Conservation (phyloP, 305 asterid species). For the Fraxinus greggii region DNA sequence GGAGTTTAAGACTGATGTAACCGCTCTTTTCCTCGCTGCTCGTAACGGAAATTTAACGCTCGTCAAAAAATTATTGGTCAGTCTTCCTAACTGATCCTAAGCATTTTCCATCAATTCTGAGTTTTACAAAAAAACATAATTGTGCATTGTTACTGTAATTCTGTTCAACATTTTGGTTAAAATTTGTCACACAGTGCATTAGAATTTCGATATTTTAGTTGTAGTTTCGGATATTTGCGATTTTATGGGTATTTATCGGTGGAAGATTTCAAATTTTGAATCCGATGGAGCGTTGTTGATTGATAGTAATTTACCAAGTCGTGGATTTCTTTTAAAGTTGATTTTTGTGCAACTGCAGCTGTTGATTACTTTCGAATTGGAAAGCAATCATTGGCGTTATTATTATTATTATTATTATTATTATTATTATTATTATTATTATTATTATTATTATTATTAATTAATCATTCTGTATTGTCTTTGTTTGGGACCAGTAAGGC, state of each 20-base stretch:
- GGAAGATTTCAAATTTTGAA: neutral
- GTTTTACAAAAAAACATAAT: neutral
- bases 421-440: neutral
- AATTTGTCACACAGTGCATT: neutral
- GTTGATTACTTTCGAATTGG: slow-evolving; percentile 7
- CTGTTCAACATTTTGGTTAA: neutral
- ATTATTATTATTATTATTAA: slow-evolving; percentile 6
- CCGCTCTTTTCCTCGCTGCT: slow-evolving; percentile 70
- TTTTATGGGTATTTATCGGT: slow-evolving; percentile 1
- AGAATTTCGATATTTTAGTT: neutral
- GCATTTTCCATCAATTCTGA: neutral
- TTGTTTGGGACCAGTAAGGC: slow-evolving; percentile 20
- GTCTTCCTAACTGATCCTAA: slow-evolving; percentile 4
- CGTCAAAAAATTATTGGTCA: slow-evolving; percentile 53
- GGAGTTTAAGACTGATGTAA: slow-evolving; percentile 75
- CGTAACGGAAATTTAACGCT: slow-evolving; percentile 58
- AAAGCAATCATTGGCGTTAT: slow-evolving; percentile 28
- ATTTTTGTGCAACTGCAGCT: slow-evolving; percentile 14
- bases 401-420: neutral
- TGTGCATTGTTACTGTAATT: neutral
- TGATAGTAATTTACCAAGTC: slow-evolving; percentile 1
- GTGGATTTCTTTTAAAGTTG: slow-evolving; percentile 10
- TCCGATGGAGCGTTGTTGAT: neutral
- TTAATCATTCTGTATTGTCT: slow-evolving; percentile 21
- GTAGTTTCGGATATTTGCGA: neutral